phyloP scores from a whole-genome alignment of 1,139 yeast genomes.

The Scheffersomyces segobiensis region DNA sequence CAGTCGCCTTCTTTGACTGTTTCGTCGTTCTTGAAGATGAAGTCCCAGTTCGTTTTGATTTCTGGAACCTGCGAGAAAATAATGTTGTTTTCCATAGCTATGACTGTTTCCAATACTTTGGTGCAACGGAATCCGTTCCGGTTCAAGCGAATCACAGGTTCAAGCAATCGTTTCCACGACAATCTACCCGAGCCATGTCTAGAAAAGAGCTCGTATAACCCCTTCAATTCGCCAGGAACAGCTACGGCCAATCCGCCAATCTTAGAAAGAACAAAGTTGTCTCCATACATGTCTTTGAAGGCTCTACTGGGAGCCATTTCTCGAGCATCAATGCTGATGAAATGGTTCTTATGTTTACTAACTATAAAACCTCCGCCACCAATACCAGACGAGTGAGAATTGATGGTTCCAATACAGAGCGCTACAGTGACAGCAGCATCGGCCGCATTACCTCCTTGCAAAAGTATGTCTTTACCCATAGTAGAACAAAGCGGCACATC shows the following conservation, averaged over 20 bases:
- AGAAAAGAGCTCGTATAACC: constrained; percentile 61
- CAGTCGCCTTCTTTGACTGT: constrained; percentile 56
- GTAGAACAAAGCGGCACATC: constrained; percentile 74
- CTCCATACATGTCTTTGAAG: constrained; percentile 63
- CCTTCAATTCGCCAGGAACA: constrained; percentile 88
- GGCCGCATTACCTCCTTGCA: constrained; percentile 76
- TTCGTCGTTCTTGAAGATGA: constrained; percentile 41
- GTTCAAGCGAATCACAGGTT: constrained; percentile 74
- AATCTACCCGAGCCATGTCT: constrained; percentile 70
- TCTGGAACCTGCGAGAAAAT: constrained; percentile 30
- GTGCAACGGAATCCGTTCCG: constrained; percentile 66
- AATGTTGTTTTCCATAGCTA: constrained; percentile 21
- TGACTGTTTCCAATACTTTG: constrained; percentile 42
- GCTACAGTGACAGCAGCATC: constrained; percentile 92
- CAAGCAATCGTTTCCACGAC: constrained; percentile 69
- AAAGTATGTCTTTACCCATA: constrained; percentile 62
- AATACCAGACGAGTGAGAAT: constrained; percentile 83
- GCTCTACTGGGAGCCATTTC: constrained; percentile 80
- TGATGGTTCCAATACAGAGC: constrained; percentile 81
- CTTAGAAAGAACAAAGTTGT: constrained; percentile 46
- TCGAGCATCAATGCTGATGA: constrained; percentile 77
- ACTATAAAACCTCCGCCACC: constrained; percentile 91
- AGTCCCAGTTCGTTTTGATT: constrained; percentile 52
- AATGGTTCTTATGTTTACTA: constrained; percentile 47
- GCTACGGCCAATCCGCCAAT: constrained; percentile 86